Evolutionary conservation across 2,329 filamentous ascomycete genomes (phyloP), one percentile per base, ranked within the genome.

Genomic region (Cyanodermella asteris): DNA sequence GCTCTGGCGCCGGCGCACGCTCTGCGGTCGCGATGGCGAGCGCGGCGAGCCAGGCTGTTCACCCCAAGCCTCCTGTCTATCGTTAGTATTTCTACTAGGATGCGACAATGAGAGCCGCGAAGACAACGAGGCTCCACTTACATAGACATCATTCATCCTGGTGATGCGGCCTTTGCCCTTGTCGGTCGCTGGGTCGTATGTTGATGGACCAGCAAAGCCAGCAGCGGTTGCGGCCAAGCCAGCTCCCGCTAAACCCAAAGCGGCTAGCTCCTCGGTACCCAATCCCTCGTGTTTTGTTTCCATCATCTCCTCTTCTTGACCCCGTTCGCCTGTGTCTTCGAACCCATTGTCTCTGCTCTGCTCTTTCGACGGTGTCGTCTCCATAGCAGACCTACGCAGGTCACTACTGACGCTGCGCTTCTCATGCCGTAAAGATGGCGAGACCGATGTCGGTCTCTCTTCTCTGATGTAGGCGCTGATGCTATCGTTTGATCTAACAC

Each of bases 1-100:
- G 61, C 84, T 94, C 52, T 91, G 87, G 44, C 84, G 77, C 45
- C 84, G 82, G 40, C 84, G 82, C 64, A 97, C 76, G 58, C 81
- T 93, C 44, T 82, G 80, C 40, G 87, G 82, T 50, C 84, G 72
- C 38, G 80, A 91, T 28, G 87, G 87, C 41, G 87, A 94, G 42
- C 75, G 71, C 43, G 84, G 81, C 46, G 81, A 91, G 44, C 65
- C 50, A 22, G 50, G 77, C 51, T 76, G 78, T 55, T 91, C 80
- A 53, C 84, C 84, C 58, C 70, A 82, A 54, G 80, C 84, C 65
- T 91, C 81, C 82, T 93, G 56, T 27, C 40, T 28, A 14, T 14
- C 6, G 10, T 16, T 8, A 20, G 26, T 7, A 23, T 18, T 32
- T 22, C 32, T 25, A 28, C 18, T n/a, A n/a, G n/a, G n/a, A n/a